Percentiles rank a stretch among this genome's conserved stretches.
Conservation (phyloP, 202 grass and related monocot species). For the Zoysia matrella region DNA sequence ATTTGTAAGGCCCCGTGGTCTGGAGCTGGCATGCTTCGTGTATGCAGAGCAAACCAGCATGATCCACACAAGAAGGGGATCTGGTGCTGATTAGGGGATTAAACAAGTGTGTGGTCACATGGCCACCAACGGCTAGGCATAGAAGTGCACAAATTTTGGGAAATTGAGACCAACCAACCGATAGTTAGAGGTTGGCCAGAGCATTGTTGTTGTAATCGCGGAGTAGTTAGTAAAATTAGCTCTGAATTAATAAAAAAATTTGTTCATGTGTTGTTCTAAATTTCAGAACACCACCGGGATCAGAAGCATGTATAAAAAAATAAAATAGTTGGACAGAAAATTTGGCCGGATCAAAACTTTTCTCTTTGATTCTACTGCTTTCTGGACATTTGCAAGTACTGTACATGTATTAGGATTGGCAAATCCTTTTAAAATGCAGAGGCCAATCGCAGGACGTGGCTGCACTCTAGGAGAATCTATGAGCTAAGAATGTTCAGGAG, state of each 20-base stretch:
- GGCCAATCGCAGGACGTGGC: conserved; percentile 31
- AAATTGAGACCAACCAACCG: conserved; percentile 6
- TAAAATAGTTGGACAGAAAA: conserved; percentile 18
- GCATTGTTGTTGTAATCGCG: conserved; percentile 12
- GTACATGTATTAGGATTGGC: conserved; percentile 8
- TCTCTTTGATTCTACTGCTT: background rate
- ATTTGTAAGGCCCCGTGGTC: too few relatives aligned
- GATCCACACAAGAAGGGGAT: background rate
- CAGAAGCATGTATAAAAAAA: conserved; percentile 34
- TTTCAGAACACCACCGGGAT: conserved; percentile 8
- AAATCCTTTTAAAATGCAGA: conserved; percentile 45
- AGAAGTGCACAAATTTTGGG: background rate
- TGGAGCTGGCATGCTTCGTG: conserved; percentile 8
- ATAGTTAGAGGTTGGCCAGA: conserved; percentile 4
- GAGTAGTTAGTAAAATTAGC: conserved; percentile 30
- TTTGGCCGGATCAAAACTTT: conserved; percentile 21
- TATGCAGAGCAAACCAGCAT: conserved; percentile 7
- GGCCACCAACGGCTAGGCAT: conserved; percentile 19
- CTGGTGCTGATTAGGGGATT: background rate
- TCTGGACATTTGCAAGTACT: conserved; percentile 45
- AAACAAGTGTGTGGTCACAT: conserved; percentile 21
- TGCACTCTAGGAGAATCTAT: conserved; percentile 36
- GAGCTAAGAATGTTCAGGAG: conserved; percentile 65
- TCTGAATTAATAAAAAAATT: background rate
- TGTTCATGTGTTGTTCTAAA: conserved; percentile 35